Base-by-base conservation (phyloP, 2,329 filamentous ascomycete species). In the Xylariaceae sp. region DNA sequence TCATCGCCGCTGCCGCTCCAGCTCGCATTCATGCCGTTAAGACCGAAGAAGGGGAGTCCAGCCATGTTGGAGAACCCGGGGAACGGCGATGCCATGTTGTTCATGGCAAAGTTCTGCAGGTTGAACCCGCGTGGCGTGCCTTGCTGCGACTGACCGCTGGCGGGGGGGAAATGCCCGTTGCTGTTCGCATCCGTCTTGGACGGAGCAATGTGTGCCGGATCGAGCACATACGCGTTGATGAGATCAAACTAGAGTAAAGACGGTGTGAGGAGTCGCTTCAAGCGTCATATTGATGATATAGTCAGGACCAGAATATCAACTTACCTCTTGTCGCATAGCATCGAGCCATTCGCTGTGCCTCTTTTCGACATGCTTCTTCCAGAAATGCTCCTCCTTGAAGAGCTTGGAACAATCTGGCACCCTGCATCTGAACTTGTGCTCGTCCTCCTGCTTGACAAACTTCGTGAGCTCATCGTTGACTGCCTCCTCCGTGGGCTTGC, bases 291-390 rank as follows among this genome's bases (percentile, higher is more conserved):
- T n/a, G n/a, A n/a, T n/a, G n/a, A n/a, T n/a, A n/a, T n/a, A n/a
- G n/a, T n/a, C n/a, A n/a, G n/a, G n/a, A n/a, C n/a, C n/a, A n/a
- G n/a, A n/a, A n/a, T n/a, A n/a, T n/a, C n/a, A 9, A 11, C 81
- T 70, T 71, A 94, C 89, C 68, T 96, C 90, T 59, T 83, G 81
- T 60, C 83, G 84, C 49, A 96, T 68, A 37, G 70, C 76, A 23
- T 89, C 83, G 31, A 85, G 74, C 85, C 89, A 98, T 38, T 97
- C 90, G 0, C 76, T 62, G 61, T 98, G 92, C 41, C 94, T 81
- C 68, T 98, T 98, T 65, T 97, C 90, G 12, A 97, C 83, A 56
- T 98, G 92, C 70, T 98, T 98, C 56, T 81, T 83, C 90, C 94
- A 98, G 61, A 98, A 98, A 53, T 90, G 81, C 30, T 94, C 85